Conservation (phyloP, 164 flowering plant species). For the Brasenia schreberi region DNA sequence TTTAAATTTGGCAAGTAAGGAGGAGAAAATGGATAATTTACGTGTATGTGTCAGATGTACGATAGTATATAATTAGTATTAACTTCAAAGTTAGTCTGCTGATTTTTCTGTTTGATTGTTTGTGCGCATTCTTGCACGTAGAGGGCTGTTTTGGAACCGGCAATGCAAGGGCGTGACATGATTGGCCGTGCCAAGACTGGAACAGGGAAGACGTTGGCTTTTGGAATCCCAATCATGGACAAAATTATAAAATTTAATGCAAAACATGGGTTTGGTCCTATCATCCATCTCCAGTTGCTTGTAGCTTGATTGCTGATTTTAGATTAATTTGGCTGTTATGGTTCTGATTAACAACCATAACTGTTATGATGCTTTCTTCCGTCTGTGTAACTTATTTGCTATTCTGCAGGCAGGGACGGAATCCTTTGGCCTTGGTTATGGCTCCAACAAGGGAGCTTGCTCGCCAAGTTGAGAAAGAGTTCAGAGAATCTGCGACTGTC, state of each 20-base stretch:
- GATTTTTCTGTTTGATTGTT: no score
- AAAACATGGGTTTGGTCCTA: conserved; percentile 57
- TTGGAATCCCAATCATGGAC: conserved; percentile 94
- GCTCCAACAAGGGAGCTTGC: conserved; percentile 87
- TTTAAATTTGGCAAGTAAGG: no score
- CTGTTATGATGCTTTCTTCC: no score
- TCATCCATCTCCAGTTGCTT: background rate
- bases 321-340: no score
- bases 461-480: conserved; percentile 63
- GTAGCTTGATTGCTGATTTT: no score
- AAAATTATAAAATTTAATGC: conserved; percentile 55
- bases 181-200: conserved; percentile 91
- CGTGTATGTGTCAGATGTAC: no score
- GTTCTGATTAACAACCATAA: no score
- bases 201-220: conserved; percentile 95
- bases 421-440: conserved; percentile 60
- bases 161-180: conserved; percentile 97
- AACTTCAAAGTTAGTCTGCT: no score
- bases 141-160: conserved; percentile 96
- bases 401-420: conserved; percentile 35
- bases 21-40: no score
- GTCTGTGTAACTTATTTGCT: no score
- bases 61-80: no score
- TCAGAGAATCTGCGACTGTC: conserved; percentile 40
- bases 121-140: conserved; percentile 6